Conservation (phyloP, 2,329 filamentous ascomycete species). For the Cladosporium oxysporum region DNA sequence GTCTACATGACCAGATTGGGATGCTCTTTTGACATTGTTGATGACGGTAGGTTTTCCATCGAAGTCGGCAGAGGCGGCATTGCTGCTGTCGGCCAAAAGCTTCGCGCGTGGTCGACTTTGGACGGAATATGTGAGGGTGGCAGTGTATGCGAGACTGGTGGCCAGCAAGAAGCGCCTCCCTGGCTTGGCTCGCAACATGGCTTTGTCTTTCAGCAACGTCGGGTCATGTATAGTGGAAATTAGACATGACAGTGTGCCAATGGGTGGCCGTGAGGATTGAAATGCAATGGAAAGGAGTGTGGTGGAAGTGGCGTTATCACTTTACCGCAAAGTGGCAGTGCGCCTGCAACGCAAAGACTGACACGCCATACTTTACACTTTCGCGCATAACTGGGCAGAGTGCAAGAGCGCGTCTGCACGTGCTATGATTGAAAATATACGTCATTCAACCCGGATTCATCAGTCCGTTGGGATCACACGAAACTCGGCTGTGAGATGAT, state of each 20-base stretch:
- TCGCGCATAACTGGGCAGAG: not conserved
- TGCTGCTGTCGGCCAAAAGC: constrained; percentile 8
- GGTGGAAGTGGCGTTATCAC: not conserved
- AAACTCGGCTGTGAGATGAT: not conserved
- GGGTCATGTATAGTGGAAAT: not conserved
- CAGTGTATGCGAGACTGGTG: not conserved
- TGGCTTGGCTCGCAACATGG: constrained; percentile 10
- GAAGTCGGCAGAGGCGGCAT: not conserved
- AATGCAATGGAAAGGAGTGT: not conserved
- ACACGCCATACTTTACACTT: constrained; percentile 8
- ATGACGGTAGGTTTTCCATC: constrained; percentile 5
- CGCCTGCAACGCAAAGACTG: not conserved
- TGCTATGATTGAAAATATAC: not conserved
- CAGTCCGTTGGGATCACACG: not conserved
- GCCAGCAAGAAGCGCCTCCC: constrained; percentile 12
- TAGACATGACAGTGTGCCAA: not conserved
- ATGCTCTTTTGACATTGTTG: not conserved
- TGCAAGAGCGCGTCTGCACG: not conserved
- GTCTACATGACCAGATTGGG: not conserved
- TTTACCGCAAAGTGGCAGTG: not conserved
- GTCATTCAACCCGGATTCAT: not conserved
- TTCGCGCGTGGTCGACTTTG: not conserved
- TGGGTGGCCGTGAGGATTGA: not conserved
- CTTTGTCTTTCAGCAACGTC: not conserved
- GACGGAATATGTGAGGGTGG: constrained; percentile 1